Evolutionary conservation across 139 green algal genomes (phyloP).

Genomic region (Helicosporidium sp.): DNA sequence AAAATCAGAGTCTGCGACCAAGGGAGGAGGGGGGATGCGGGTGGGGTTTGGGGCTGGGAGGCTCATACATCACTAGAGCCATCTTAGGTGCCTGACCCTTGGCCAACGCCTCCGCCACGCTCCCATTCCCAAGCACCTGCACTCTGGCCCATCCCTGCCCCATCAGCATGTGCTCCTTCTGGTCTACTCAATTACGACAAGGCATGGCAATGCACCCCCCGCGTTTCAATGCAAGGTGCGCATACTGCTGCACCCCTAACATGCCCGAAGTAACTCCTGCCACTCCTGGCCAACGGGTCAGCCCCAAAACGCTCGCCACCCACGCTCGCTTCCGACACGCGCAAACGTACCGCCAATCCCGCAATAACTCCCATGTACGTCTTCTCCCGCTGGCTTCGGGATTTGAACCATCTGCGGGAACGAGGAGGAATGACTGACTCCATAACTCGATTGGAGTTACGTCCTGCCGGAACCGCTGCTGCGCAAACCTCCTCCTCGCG

Average conservation of each 20-base stretch:
- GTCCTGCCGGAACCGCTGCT: neutral
- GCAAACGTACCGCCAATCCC: constrained; percentile 33
- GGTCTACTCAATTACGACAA: too few species aligned
- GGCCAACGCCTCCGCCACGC: neutral
- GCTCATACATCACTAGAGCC: too few species aligned
- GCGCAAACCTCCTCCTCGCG: neutral
- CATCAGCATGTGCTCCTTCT: too few species aligned
- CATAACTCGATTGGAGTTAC: too few species aligned
- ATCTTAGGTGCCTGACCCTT: neutral
- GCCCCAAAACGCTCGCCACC: too few species aligned
- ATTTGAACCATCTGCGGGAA: constrained; percentile 42
- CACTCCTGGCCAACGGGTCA: too few species aligned
- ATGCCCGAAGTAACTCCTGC: too few species aligned
- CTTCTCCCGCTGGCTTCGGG: constrained; percentile 37
- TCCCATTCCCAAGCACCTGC: constrained; percentile 1
- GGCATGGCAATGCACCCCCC: neutral
- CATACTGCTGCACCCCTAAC: neutral
- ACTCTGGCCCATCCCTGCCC: too few species aligned
- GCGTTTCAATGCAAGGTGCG: neutral
- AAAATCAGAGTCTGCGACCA: constrained; percentile 34
- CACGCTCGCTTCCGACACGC: neutral
- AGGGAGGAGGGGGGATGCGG: neutral
- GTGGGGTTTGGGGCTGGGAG: too few species aligned
- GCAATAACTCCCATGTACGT: constrained; percentile 19
- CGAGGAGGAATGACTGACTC: too few species aligned